A percentile compares a stretch with the other conserved stretches of the same genome.
phyloP scores from a whole-genome alignment of 2,329 filamentous ascomycete species.

The Magnaporthiopsis incrustans region DNA sequence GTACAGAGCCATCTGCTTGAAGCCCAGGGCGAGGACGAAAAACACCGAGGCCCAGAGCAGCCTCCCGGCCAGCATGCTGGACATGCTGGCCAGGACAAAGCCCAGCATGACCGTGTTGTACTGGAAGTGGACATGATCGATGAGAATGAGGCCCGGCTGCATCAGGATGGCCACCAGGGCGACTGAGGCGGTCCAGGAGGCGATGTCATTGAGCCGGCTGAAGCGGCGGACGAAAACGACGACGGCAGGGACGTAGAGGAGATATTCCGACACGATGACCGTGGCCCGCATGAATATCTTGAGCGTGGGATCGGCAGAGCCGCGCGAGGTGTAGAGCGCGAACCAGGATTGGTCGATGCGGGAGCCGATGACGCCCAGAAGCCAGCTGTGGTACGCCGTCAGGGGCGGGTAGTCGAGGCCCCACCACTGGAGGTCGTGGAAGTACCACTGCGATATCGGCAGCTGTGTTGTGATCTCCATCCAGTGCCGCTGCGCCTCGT shows the following conservation, averaged over 20 bases:
- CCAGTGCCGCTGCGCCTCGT: conserved; percentile 97
- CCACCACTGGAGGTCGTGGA: conserved; percentile 95
- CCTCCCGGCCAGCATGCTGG: conserved; percentile 77
- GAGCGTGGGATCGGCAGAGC: conserved; percentile 66
- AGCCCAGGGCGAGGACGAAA: conserved; percentile 88
- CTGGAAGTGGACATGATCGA: conserved; percentile 95
- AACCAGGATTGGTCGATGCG: conserved; percentile 82
- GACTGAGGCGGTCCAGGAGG: conserved; percentile 74
- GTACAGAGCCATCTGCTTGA: conserved; percentile 99
- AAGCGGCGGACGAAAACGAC: conserved; percentile 81
- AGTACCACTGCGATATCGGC: conserved; percentile 93
- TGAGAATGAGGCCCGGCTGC: conserved; percentile 82
- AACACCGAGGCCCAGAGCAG: conserved; percentile 86
- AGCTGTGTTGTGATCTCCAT: conserved; percentile 92
- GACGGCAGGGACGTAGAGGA: conserved; percentile 78
- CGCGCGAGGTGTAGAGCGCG: conserved; percentile 72
- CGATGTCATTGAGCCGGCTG: conserved; percentile 66
- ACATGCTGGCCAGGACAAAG: conserved; percentile 76
- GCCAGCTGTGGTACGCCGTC: conserved; percentile 97
- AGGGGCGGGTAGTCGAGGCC: conserved; percentile 95
- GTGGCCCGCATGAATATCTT: conserved; percentile 96
- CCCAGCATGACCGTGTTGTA: conserved; percentile 99
- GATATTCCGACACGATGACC: conserved; percentile 82
- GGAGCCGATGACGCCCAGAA: conserved; percentile 78
- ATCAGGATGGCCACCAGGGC: conserved; percentile 85